phyloP scores from a whole-genome alignment of 352 stramenopile species.

The Pythium monospermum region DNA sequence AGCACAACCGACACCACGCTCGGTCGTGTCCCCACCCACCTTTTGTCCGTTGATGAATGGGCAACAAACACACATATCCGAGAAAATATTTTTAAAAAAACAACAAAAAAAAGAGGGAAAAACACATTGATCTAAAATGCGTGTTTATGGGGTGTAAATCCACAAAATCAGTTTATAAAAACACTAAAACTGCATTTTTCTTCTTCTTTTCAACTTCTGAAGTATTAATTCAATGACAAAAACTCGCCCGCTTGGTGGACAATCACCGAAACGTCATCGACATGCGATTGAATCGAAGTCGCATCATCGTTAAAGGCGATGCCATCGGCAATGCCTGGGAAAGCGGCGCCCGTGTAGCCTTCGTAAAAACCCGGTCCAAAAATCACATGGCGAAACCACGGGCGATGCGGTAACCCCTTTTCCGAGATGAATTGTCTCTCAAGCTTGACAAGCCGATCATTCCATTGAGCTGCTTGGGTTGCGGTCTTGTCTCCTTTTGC shows the following conservation, averaged over 20 bases:
- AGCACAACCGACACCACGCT: no score
- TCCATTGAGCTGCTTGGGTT: slow-evolving; percentile 20
- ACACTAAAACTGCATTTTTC: no score
- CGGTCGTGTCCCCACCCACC: no score
- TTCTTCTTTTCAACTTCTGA: no score
- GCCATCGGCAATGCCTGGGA: slow-evolving; percentile 38
- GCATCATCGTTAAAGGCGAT: slow-evolving; percentile 38
- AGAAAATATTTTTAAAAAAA: no score
- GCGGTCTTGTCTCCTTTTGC: neutral
- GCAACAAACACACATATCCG: no score
- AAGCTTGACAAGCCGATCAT: slow-evolving; percentile 39
- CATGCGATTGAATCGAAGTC: slow-evolving; percentile 29
- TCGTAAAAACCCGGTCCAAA: slow-evolving; percentile 51
- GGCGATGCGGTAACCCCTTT: slow-evolving; percentile 33
- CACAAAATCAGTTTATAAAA: no score
- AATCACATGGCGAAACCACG: slow-evolving; percentile 54
- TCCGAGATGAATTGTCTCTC: slow-evolving; percentile 44
- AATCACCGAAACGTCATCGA: slow-evolving; percentile 33
- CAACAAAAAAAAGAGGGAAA: no score
- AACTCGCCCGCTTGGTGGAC: slow-evolving; percentile 29
- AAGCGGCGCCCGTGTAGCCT: slow-evolving; percentile 40
- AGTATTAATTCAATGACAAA: no score
- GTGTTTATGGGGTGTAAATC: no score
- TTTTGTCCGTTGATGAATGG: no score
- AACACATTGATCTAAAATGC: no score